Conservation (phyloP, 108 stramenopile genomes). For the Bacterosira constricta region DNA sequence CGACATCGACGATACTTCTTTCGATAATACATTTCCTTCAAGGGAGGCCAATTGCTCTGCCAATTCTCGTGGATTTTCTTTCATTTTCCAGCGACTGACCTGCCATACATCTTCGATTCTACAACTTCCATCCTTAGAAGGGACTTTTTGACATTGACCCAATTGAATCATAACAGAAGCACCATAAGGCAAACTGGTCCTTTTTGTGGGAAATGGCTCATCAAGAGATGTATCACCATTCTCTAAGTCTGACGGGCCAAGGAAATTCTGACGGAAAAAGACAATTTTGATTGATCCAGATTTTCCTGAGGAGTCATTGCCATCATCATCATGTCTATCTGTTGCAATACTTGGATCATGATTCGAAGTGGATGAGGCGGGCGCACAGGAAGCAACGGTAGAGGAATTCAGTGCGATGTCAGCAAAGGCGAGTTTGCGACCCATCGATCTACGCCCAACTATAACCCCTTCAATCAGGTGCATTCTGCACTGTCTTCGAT, state of each 20-base stretch:
- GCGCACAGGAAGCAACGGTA: neutral
- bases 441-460: slow-evolving; percentile 58
- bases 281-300: slow-evolving; percentile 41
- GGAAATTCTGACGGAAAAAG: slow-evolving; percentile 47
- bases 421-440: slow-evolving; percentile 63
- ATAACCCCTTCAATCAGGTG: slow-evolving; percentile 44
- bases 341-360: neutral
- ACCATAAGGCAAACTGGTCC: slow-evolving; percentile 61
- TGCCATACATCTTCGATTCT: slow-evolving; percentile 17
- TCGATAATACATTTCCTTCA: neutral
- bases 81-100: slow-evolving; percentile 58
- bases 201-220: slow-evolving; percentile 60
- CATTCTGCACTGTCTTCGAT: too few species aligned
- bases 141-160: slow-evolving; percentile 17
- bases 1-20: neutral
- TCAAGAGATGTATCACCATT: slow-evolving; percentile 26
- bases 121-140: neutral
- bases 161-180: slow-evolving; percentile 45
- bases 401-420: too few species aligned
- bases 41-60: slow-evolving; percentile 49
- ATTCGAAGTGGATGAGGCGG: slow-evolving; percentile 9
- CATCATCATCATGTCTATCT: neutral
- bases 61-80: slow-evolving; percentile 54
- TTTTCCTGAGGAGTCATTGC: neutral
- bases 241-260: slow-evolving; percentile 22